Conservation (phyloP, 1,284 basidiomycete genomes). For the Trametes hirsuta region DNA sequence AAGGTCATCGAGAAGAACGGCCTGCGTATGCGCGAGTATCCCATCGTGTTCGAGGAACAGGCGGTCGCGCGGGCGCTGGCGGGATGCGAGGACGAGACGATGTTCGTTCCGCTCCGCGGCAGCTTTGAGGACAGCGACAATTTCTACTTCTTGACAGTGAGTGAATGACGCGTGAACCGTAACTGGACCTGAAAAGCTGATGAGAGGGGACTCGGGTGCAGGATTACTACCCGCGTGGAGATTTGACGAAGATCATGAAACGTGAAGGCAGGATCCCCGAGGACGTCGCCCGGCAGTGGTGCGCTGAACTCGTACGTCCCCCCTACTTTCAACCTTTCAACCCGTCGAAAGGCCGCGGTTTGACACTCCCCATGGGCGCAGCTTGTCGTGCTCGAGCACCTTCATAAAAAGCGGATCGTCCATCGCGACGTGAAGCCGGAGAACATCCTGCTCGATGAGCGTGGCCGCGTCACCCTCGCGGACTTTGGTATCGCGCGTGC, state of each 20-base stretch:
- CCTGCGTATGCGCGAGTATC: slow-evolving; percentile 23
- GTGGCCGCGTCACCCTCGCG: slow-evolving; percentile 65
- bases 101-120: slow-evolving; percentile 25
- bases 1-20: slow-evolving; percentile 34
- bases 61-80: slow-evolving; percentile 14
- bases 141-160: slow-evolving; percentile 35
- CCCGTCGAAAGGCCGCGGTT: slow-evolving; percentile 45
- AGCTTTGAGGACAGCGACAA: slow-evolving; percentile 36
- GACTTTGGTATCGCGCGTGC: slow-evolving; percentile 64
- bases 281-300: slow-evolving; percentile 24
- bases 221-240: slow-evolving; percentile 31
- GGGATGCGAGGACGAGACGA: background rate
- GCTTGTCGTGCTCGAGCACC: slow-evolving; percentile 28
- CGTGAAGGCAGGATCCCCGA: slow-evolving; percentile 18
- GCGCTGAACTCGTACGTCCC: slow-evolving; percentile 32
- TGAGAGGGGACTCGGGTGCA: background rate
- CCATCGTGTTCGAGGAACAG: slow-evolving; percentile 27
- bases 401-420: slow-evolving; percentile 50
- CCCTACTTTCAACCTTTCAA: background rate
- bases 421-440: slow-evolving; percentile 52
- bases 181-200: background rate
- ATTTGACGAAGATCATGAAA: slow-evolving; percentile 26
- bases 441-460: slow-evolving; percentile 68
- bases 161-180: background rate
- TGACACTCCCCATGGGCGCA: slow-evolving; percentile 32